Base-by-base conservation (phyloP, 2,329 filamentous ascomycete genomes). In the Fusarium caatingaense region DNA sequence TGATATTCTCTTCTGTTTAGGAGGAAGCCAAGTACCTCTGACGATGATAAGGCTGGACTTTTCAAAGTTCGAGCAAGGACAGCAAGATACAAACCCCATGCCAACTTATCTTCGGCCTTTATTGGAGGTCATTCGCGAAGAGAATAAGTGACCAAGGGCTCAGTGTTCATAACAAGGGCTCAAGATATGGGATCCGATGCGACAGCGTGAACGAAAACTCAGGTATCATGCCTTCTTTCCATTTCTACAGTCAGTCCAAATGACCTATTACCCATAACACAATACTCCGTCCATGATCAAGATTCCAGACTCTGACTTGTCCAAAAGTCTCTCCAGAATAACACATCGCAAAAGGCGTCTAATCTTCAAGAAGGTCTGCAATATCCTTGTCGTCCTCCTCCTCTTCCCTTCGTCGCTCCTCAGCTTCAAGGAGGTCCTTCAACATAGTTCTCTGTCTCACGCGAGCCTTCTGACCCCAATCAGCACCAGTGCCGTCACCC, bases 321-420 rank as follows among this genome's bases (percentile, higher is more conserved):
- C 27, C 42, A 58, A 27, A 37, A 32, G 54, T 55, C 40, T 34
- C 41, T 41, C 46, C 27, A 23, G 46, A 30, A 18, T 20, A 48
- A 27, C n/a, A 34, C 50, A 56, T 32, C 25, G 18, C 25, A 46
- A 9, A 13, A 48, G 18, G 32, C 18, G 10, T 18, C 56, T 80
- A 86, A 76, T 89, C 85, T 72, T 87, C 84, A 78, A 94, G 79
- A 74, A 91, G 88, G 79, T 94, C 90, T 76, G 89, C 87, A 72
- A 94, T 91, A 78, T 94, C 91, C 80, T 92, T 91, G 78, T 93
- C 91, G 64, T 91, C 88, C 70, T 92, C 85, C 62, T 90, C 88
- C 72, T 90, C 89, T 51, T 82, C 77, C 73, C 88, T 85, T 70
- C 85, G 82, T 72, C 87, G 79, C 80, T 87, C 83, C 80, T 92